A percentile compares a stretch with the other conserved stretches of the same genome.
These are phyloP conservation scores for Rhodotorula sp. DNA, from an alignment of 1,284 basidiomycete genomes.

Conservation along the genomic window DNA sequence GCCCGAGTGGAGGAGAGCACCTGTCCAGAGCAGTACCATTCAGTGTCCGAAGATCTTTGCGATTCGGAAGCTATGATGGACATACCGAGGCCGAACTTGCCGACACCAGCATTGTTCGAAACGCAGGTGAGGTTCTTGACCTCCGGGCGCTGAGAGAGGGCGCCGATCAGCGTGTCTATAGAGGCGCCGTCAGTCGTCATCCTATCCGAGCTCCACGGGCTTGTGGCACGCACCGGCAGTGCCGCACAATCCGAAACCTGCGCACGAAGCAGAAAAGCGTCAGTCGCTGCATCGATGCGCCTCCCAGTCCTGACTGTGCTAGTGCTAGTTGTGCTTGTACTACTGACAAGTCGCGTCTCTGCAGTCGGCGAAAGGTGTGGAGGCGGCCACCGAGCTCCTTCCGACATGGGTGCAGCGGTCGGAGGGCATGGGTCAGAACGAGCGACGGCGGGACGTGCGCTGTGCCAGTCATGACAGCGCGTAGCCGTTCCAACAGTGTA, in stretches of 20 bases:
- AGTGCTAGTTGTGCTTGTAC: not conserved
- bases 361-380: not conserved
- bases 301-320: no score
- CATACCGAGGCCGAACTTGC: slow-evolving; percentile 74
- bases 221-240: slow-evolving; percentile 43
- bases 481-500: no score
- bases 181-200: slow-evolving; percentile 1
- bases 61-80: not conserved
- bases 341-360: not conserved
- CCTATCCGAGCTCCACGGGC: no score
- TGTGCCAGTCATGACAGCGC: no score
- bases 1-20: slow-evolving; percentile 71
- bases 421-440: no score
- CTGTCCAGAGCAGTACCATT: slow-evolving; percentile 52
- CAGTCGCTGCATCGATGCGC: not conserved
- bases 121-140: slow-evolving; percentile 74
- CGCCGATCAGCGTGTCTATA: slow-evolving; percentile 78
- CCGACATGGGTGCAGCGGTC: no score
- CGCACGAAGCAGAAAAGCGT: not conserved
- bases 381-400: no score
- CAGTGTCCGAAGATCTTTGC: no score
- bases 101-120: slow-evolving; percentile 85
- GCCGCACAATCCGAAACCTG: slow-evolving; percentile 67
- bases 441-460: no score
- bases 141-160: slow-evolving; percentile 70